Base-by-base conservation (phyloP, 75 land plant species). In the Picea glauca region DNA sequence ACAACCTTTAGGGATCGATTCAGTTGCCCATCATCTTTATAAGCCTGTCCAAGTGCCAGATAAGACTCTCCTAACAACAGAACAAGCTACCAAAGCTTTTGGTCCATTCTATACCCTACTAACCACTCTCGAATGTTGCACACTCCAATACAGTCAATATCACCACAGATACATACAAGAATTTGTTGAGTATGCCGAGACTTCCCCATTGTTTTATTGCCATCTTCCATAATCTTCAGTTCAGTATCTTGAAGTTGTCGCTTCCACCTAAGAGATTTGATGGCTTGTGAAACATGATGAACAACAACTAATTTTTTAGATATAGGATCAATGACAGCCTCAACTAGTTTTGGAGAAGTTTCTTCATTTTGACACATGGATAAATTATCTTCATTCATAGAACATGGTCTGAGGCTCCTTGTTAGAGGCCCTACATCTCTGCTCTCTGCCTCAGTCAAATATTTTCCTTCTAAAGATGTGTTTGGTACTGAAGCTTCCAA, bases 251-350 rank as follows among this genome's bases (percentile, higher is more conserved):
- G 94, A 46, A 93, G 91, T 81, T 98, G 94, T 17, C 94, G 88
- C 76, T 83, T 94, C 91, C 93, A 93, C 64, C 98, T 85, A 5
- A 95, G 93, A 61, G 98, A 87, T 79, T 92, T 93, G 12, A 98
- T 98, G 54, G 98, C 98, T 80, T 98, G 98, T 38, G 98, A 95
- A 76, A 98, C 87, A 83, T 98, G 98, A 83, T 98, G 98, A 26
- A 95, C 87, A 60, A 93, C 98, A 77, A 94, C 93, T 62, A 98
- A 79, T 62, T 93, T 92, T 30, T 94, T 86, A 60, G 96, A 87
- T 15, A 95, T 86, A 46, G 98, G 91, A 81, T 89, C 96, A 76
- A 83, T 75, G 64, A 88, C 85, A 58, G 87, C 81, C 76, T 84
- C 65, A 50, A 81, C 72, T 1, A 85, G 65, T 20, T 82, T 61